Evolutionary conservation across 495 filamentous ascomycete genomes (phyloP).

Genomic region (Penicillium maclennaniae): DNA sequence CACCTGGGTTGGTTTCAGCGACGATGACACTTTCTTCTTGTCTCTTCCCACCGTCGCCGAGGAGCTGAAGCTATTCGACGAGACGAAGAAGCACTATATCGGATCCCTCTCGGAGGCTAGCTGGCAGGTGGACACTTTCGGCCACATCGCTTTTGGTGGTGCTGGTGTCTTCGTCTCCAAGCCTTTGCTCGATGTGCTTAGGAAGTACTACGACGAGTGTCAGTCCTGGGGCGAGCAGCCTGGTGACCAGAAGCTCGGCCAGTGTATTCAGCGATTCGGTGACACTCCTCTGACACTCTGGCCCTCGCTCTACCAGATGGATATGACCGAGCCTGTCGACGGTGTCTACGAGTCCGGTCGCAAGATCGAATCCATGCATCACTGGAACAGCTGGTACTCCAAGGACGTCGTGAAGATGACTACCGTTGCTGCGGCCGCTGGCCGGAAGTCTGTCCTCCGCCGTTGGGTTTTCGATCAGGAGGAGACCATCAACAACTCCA

Average conservation of each 20-base stretch:
- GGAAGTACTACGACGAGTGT: slow-evolving; percentile 52
- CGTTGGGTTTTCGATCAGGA: slow-evolving; percentile 58
- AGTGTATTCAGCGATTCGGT: slow-evolving; percentile 57
- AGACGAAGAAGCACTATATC: slow-evolving; percentile 52
- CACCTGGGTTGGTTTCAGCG: slow-evolving; percentile 61
- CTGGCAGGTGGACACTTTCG: slow-evolving; percentile 54
- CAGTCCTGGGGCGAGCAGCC: slow-evolving; percentile 46
- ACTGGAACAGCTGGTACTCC: slow-evolving; percentile 58
- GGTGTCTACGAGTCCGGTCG: slow-evolving; percentile 62
- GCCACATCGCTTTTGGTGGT: slow-evolving; percentile 65
- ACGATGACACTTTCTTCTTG: slow-evolving; percentile 74
- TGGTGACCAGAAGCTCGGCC: slow-evolving; percentile 59
- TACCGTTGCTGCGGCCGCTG: slow-evolving; percentile 51
- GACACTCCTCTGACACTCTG: slow-evolving; percentile 54
- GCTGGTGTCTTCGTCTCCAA: slow-evolving; percentile 64
- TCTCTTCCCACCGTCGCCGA: slow-evolving; percentile 51
- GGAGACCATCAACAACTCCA: slow-evolving; percentile 37
- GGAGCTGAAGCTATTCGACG: slow-evolving; percentile 53
- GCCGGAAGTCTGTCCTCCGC: slow-evolving; percentile 57
- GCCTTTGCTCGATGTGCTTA: slow-evolving; percentile 53
- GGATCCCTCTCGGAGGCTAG: slow-evolving; percentile 63
- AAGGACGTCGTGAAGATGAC: slow-evolving; percentile 59
- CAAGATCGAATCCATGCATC: slow-evolving; percentile 57
- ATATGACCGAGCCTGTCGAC: slow-evolving; percentile 55
- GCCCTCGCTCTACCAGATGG: slow-evolving; percentile 60